Percentiles rank a stretch among this genome's conserved stretches.
phyloP scores from a whole-genome alignment of 768 basidiomycete genomes.

The Amanita fuliginea region DNA sequence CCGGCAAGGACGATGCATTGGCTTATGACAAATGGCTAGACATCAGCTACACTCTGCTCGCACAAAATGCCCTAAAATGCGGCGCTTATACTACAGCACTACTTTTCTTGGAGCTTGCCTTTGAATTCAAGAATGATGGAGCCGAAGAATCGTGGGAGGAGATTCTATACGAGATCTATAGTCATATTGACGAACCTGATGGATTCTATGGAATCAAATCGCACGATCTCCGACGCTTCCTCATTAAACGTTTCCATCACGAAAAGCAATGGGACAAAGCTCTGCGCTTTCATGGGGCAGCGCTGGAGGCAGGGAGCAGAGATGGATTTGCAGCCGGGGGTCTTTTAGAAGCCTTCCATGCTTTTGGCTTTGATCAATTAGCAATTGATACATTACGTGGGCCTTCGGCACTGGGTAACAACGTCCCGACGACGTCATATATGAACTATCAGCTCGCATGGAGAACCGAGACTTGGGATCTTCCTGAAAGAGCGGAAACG shows the following conservation, averaged over 20 bases:
- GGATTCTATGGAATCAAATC: slow-evolving; percentile 94
- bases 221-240: slow-evolving; percentile 62
- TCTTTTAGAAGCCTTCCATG: slow-evolving; percentile 70
- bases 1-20: slow-evolving; percentile 23
- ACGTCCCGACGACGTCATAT: slow-evolving; percentile 22
- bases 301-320: slow-evolving; percentile 49
- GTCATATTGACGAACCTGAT: slow-evolving; percentile 94
- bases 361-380: slow-evolving; percentile 85
- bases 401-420: slow-evolving; percentile 19
- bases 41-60: slow-evolving; percentile 63
- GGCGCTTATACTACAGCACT: slow-evolving; percentile 86
- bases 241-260: slow-evolving; percentile 82
- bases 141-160: slow-evolving; percentile 35
- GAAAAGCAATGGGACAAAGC: slow-evolving; percentile 91
- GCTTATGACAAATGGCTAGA: slow-evolving; percentile 75
- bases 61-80: slow-evolving; percentile 60
- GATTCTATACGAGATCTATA: slow-evolving; percentile 85
- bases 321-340: slow-evolving; percentile 42
- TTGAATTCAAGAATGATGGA: slow-evolving; percentile 30
- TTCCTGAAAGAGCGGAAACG: slow-evolving; percentile 51
- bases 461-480: slow-evolving; percentile 93
- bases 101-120: slow-evolving; percentile 76
- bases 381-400: slow-evolving; percentile 58
- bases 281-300: slow-evolving; percentile 82
- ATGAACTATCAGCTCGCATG: slow-evolving; percentile 80